phyloP scores from a whole-genome alignment of 129 eudicot species.

The Tagetes erecta region DNA sequence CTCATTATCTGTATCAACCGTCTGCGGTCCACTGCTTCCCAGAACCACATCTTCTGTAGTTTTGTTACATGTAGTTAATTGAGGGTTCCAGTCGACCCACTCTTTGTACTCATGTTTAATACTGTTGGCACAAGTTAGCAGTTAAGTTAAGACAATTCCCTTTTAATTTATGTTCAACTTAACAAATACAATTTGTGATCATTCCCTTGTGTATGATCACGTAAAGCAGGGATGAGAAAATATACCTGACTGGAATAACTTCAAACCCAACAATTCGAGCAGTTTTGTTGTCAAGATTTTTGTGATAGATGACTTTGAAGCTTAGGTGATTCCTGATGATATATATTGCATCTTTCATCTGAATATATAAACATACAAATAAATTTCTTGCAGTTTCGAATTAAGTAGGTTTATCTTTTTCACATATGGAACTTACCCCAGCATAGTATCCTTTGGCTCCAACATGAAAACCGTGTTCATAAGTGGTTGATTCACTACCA shows the following conservation, averaged over 20 bases:
- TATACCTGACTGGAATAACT: conserved; percentile 82
- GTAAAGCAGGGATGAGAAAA: background rate
- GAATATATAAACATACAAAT: conserved; percentile 28
- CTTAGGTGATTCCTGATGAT: conserved; percentile 84
- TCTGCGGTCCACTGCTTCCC: conserved; percentile 73
- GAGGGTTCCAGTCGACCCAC: conserved; percentile 73
- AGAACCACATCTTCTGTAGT: conserved; percentile 55
- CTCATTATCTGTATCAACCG: conserved; percentile 67
- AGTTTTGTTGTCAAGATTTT: conserved; percentile 61
- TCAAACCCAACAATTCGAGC: conserved; percentile 93
- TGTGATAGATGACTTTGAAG: conserved; percentile 83
- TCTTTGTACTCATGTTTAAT: conserved; percentile 79
- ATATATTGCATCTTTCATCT: conserved; percentile 75
- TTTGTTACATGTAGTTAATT: conserved; percentile 65
- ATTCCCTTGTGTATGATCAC: background rate
- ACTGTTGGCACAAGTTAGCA: conserved; percentile 40
- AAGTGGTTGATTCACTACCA: conserved; percentile 48
- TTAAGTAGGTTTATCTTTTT: background rate
- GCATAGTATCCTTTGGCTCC: conserved; percentile 83
- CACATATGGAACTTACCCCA: conserved; percentile 52
- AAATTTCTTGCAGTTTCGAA: background rate
- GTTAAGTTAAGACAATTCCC: background rate
- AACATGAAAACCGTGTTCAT: conserved; percentile 86
- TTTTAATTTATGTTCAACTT: background rate
- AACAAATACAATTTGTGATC: background rate